Evolutionary conservation across 768 basidiomycete species (phyloP).

Genomic region (Panellus pusillus): DNA sequence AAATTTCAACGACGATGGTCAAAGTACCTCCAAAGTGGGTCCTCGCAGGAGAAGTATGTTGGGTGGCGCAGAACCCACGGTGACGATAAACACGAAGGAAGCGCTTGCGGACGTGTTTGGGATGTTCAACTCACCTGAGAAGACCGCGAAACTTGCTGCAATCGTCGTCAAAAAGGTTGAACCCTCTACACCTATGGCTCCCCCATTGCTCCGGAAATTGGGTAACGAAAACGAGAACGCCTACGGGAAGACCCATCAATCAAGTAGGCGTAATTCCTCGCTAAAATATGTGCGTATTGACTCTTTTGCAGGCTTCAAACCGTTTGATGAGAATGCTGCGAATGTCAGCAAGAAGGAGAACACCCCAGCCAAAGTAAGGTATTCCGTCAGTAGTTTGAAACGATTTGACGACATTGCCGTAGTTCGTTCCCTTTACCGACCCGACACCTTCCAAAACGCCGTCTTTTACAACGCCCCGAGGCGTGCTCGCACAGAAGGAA

Average conservation of each 20-base stretch:
- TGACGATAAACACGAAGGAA: slow-evolving; percentile 96
- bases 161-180: slow-evolving; percentile 67
- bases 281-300: slow-evolving; percentile 1
- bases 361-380: slow-evolving; percentile 42
- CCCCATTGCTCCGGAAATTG: slow-evolving; percentile 32
- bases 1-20: slow-evolving; percentile 63
- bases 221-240: slow-evolving; percentile 42
- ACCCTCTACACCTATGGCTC: slow-evolving; percentile 47
- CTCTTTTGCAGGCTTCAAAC: slow-evolving; percentile 55
- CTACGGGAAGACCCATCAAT: slow-evolving; percentile 26
- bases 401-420: not conserved
- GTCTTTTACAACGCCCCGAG: slow-evolving; percentile 35
- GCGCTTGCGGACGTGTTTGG: slow-evolving; percentile 92
- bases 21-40: slow-evolving; percentile 42
- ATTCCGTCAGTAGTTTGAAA: slow-evolving; percentile 15
- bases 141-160: slow-evolving; percentile 53
- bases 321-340: slow-evolving; percentile 61
- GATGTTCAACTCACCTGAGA: slow-evolving; percentile 93
- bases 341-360: slow-evolving; percentile 41
- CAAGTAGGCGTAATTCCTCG: slow-evolving; percentile 1
- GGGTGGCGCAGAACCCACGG: slow-evolving; percentile 67
- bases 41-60: slow-evolving; percentile 46
- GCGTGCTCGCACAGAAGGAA: slow-evolving; percentile 55
- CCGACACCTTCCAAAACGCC: slow-evolving; percentile 47
- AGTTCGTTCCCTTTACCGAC: slow-evolving; percentile 74